Evolutionary conservation across 768 basidiomycete species (phyloP).

Genomic region (Pluteus cervinus): DNA sequence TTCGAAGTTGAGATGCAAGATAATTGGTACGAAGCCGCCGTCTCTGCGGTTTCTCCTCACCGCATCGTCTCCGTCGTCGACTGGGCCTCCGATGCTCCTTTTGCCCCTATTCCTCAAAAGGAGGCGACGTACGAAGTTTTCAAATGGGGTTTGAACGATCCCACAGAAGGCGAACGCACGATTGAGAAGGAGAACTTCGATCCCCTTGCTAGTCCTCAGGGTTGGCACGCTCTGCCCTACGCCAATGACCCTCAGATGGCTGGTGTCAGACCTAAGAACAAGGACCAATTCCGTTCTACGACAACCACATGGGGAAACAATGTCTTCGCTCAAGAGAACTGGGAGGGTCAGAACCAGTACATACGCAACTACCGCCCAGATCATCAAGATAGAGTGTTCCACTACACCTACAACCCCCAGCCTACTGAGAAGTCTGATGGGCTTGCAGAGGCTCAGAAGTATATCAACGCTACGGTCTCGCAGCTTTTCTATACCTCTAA

Average conservation of each 20-base stretch:
- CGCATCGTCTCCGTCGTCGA: constrained; percentile 86
- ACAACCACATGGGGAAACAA: constrained; percentile 89
- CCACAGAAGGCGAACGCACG: constrained; percentile 56
- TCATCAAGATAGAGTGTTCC: constrained; percentile 40
- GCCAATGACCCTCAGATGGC: constrained; percentile 54
- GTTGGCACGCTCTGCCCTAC: constrained; percentile 87
- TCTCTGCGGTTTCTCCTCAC: constrained; percentile 69
- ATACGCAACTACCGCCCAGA: constrained; percentile 72
- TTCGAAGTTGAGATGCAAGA: constrained; percentile 92
- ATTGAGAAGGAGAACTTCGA: constrained; percentile 68
- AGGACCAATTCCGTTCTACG: constrained; percentile 51
- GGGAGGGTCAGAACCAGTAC: constrained; percentile 66
- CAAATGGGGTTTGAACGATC: constrained; percentile 83
- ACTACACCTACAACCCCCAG: constrained; percentile 73
- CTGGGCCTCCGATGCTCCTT: constrained; percentile 81
- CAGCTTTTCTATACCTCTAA: constrained; percentile 89
- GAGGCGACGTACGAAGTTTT: constrained; percentile 67
- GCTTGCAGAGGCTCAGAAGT: constrained; percentile 66
- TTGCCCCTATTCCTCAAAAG: constrained; percentile 42
- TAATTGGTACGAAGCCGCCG: constrained; percentile 93
- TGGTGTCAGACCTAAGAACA: constrained; percentile 15
- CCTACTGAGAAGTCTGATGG: constrained; percentile 49
- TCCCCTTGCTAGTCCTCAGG: constrained; percentile 71
- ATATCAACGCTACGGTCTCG: constrained; percentile 81
- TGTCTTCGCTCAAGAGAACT: constrained; percentile 93